Percentiles rank a stretch among this genome's conserved stretches.
Conservation (phyloP, 345 rosid genomes). For the Acer yangbiense region DNA sequence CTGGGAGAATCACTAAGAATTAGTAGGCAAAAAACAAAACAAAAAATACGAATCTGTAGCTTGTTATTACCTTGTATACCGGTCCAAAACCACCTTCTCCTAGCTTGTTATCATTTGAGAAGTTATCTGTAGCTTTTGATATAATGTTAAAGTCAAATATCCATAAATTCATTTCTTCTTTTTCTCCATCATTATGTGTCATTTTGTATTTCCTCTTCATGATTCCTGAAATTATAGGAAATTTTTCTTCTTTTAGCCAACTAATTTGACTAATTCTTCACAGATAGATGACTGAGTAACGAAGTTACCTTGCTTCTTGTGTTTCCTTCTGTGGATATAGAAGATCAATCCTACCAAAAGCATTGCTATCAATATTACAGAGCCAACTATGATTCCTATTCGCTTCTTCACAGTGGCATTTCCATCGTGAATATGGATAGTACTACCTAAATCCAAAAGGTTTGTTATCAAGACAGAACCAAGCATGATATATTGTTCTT, state of each 20-base stretch:
- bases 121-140: constrained; percentile 32
- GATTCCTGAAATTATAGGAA: constrained; percentile 26
- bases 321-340: background rate
- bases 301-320: constrained; percentile 9
- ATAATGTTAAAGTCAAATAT: constrained; percentile 34
- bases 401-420: background rate
- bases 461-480: too few relatives aligned
- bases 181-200: constrained; percentile 15
- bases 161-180: constrained; percentile 38
- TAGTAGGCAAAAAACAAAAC: background rate
- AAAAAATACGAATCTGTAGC: background rate
- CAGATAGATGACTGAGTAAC: background rate
- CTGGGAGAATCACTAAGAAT: constrained; percentile 18
- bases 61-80: constrained; percentile 40
- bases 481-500: too few relatives aligned
- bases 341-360: constrained; percentile 8
- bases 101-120: constrained; percentile 37
- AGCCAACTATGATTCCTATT: constrained; percentile 2
- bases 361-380: background rate
- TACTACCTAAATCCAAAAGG: too few relatives aligned
- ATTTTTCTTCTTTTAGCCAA: constrained; percentile 24
- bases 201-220: constrained; percentile 22
- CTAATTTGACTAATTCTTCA: background rate
- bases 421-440: too few relatives aligned
- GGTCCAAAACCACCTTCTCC: constrained; percentile 54